Evolutionary conservation across 192 early-diverging fungal species (phyloP), one percentile per base, ranked within the genome.

Genomic region (Linderina pennispora): DNA sequence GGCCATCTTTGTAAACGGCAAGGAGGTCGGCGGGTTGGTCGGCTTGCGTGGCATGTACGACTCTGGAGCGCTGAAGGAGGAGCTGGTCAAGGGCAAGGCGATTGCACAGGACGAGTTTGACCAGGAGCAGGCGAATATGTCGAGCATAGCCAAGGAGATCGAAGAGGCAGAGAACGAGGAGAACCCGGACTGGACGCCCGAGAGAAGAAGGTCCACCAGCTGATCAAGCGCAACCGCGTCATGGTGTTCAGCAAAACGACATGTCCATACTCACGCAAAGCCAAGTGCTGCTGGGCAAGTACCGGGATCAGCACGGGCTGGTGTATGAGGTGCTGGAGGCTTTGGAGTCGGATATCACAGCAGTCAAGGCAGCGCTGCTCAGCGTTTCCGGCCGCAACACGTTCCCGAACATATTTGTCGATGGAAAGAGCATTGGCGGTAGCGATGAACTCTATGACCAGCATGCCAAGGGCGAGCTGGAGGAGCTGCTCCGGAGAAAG

Each of bases 161-260:
- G n/a, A n/a, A n/a, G n/a, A n/a, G n/a, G n/a, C n/a, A n/a, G n/a
- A n/a, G n/a, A n/a, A 41, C 22, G 26, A 23, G 13, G n/a, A 23
- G 7, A 18, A 4, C 4, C 9, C 21, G 1, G 48, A 18, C 20
- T 44, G 31, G 19, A 51, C 48, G 6, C 40, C 47, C 2, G 59
- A 6, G 60, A 71, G 41, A 11, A 32, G 14, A 54, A 48, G 33
- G 23, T 71, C 19, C 55, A 52, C 8, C 24, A 46, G 18, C 55
- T 71, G 11, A 52, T 71, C 44, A 51, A 38, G 52, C 46, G 45
- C 38, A 53, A 55, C 55, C 59, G 67, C 16, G 67, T 71, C 8
- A 71, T 71, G 59, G 79, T 93, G 26, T 91, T 91, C 53, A 84
- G 83, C 56, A 95, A 85, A 69, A 65, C 78, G 7, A 79, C 76